These are phyloP conservation scores for Teratosphaeria pseudoeucalypti DNA, from an alignment of 2,329 filamentous ascomycete genomes.

Conservation along the genomic window DNA sequence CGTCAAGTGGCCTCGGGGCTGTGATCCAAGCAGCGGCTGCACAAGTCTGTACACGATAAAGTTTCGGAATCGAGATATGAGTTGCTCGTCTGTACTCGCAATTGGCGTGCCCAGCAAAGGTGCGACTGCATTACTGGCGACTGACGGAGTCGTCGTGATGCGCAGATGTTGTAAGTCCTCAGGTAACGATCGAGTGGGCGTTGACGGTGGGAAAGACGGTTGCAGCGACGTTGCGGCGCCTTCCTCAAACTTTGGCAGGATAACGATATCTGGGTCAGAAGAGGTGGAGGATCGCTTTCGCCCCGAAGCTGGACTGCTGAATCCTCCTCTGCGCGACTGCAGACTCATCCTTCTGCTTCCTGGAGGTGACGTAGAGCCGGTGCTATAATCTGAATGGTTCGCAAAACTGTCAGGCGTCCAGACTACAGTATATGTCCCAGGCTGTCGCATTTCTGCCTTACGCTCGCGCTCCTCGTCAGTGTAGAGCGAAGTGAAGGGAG, in stretches of 20 bases:
- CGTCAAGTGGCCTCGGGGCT: slow-evolving; percentile 1
- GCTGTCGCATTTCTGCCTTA: slow-evolving; percentile 41
- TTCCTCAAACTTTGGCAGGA: slow-evolving; percentile 43
- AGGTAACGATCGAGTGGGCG: slow-evolving; percentile 10
- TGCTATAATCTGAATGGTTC: slow-evolving; percentile 40
- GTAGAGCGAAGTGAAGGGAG: slow-evolving; percentile 42
- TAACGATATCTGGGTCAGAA: slow-evolving; percentile 39
- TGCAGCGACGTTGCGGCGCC: slow-evolving; percentile 7
- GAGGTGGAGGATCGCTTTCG: slow-evolving; percentile 5
- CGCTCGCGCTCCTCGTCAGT: slow-evolving; percentile 49
- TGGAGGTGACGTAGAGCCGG: slow-evolving; percentile 12
- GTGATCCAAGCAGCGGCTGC: slow-evolving; percentile 10
- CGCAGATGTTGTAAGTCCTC: slow-evolving; percentile 14
- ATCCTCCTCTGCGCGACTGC: slow-evolving; percentile 4
- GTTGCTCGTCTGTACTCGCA: slow-evolving; percentile 10
- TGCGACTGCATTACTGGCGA: neutral
- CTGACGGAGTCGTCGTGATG: slow-evolving; percentile 12
- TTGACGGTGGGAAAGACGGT: neutral
- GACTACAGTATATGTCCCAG: slow-evolving; percentile 47
- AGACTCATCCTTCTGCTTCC: slow-evolving; percentile 21
- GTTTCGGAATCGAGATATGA: slow-evolving; percentile 17
- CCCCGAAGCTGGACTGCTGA: slow-evolving; percentile 3
- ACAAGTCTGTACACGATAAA: slow-evolving; percentile 18
- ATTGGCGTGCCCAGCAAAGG: neutral
- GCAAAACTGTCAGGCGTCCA: slow-evolving; percentile 46